Percentiles rank a stretch among this genome's conserved stretches.
Evolutionary conservation across 495 filamentous ascomycete species (phyloP).

Genomic region (Cercophora scortea): DNA sequence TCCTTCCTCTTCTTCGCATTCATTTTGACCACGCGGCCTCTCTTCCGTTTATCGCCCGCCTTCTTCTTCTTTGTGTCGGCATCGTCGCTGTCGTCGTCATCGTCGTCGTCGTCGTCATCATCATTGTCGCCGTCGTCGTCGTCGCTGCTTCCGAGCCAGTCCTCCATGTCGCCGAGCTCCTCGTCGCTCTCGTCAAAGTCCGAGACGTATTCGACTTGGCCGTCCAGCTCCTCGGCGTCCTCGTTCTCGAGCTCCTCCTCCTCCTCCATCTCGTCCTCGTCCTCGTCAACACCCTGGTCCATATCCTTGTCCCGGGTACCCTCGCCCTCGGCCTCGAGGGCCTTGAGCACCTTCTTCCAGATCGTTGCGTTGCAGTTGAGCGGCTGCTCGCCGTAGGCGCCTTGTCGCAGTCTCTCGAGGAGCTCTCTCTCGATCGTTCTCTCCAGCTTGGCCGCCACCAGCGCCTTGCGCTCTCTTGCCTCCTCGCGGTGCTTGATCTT

Average conservation of each 20-base stretch:
- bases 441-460: slow-evolving; percentile 92
- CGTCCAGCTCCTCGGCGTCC: slow-evolving; percentile 56
- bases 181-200: slow-evolving; percentile 49
- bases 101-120: slow-evolving; percentile 45
- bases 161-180: slow-evolving; percentile 42
- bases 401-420: slow-evolving; percentile 82
- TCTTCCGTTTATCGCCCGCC: slow-evolving; percentile 62
- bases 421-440: slow-evolving; percentile 92
- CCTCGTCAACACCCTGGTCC: slow-evolving; percentile 77
- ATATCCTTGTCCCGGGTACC: slow-evolving; percentile 79
- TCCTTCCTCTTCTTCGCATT: slow-evolving; percentile 63
- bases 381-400: slow-evolving; percentile 90
- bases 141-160: slow-evolving; percentile 44
- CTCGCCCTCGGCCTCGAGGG: slow-evolving; percentile 79
- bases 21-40: slow-evolving; percentile 42
- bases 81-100: slow-evolving; percentile 31
- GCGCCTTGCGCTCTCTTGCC: slow-evolving; percentile 86
- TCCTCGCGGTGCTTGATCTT: slow-evolving; percentile 86
- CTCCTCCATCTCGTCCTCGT: slow-evolving; percentile 62
- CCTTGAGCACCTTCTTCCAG: slow-evolving; percentile 95
- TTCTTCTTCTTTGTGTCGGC: slow-evolving; percentile 41
- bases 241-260: slow-evolving; percentile 62
- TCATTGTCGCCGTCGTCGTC: slow-evolving; percentile 40
- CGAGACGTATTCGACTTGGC: slow-evolving; percentile 77
- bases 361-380: slow-evolving; percentile 88